Base-by-base conservation (phyloP, 1,139 yeast genomes). In the Magnusiomyces sp. region DNA sequence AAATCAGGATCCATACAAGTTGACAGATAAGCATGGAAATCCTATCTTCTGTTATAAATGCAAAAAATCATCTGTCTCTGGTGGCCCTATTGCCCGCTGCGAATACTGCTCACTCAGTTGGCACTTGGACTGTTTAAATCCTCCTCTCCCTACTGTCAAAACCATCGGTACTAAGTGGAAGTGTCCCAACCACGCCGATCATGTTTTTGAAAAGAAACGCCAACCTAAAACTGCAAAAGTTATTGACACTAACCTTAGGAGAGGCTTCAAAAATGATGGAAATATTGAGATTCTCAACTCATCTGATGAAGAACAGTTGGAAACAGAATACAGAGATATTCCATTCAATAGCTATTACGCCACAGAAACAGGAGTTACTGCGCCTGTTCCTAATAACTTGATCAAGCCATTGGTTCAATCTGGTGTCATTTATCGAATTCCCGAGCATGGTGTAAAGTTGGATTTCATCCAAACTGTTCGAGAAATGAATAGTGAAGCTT, bases 111-210 rank as follows among this genome's bases (percentile, higher is more conserved):
- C 83, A 0, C 71, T 84, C n/a, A 77, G 82, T 13, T 92, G 96
- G 95, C 98, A 92, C 65, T 68, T 90, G 45, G 97, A 92, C 66
- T 92, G 98, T 65, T 67, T 92, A 11, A 74, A 75, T 43, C 85
- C 87, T 9, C 95, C 96, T 1, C 68, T 87, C 59, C 75, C 85
- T 20, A 74, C 83, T 6, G 78, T 83, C n/a, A 87, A 88, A 60
- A 79, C 85, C 23, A 67, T 88, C 40, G 94, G 95, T 1, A 74
- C 77, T 41, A 86, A 86, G 62, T 92, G 98, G 98, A 81, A 80
- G 67, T 92, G 98, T 63, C 98, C 97, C 0, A 81, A 86, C 59
- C 98, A 92, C 66, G 77, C 80, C 13, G 87, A 80, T 45, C 46
- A 51, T 41, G 45, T 36, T 13, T 49, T 31, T 66, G 33, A 42